Percentiles rank a stretch among this genome's conserved stretches.
These are phyloP conservation scores for Ceratocystis colombiana DNA, from an alignment of 2,329 filamentous ascomycete species.

Conservation along the genomic window DNA sequence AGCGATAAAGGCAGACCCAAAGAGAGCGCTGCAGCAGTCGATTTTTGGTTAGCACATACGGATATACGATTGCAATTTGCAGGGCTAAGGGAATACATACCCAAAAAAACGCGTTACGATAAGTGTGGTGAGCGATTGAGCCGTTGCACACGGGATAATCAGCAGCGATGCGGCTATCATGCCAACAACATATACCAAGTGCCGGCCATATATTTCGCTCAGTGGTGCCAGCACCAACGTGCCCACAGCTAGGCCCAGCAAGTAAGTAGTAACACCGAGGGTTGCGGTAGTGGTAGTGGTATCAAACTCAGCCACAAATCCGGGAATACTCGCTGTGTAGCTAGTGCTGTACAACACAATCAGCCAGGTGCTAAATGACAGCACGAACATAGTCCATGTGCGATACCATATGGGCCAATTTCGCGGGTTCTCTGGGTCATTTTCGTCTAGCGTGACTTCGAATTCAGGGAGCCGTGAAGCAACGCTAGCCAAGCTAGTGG, in stretches of 20 bases:
- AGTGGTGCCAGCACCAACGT: slow-evolving; percentile 64
- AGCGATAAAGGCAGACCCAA: slow-evolving; percentile 68
- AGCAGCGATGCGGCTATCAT: slow-evolving; percentile 56
- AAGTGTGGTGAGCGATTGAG: slow-evolving; percentile 55
- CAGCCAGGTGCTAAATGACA: slow-evolving; percentile 41
- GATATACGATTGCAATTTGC: slow-evolving; percentile 3
- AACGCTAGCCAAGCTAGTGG: slow-evolving; percentile 37
- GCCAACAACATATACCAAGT: slow-evolving; percentile 58
- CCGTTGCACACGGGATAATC: slow-evolving; percentile 61
- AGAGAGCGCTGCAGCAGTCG: slow-evolving; percentile 42
- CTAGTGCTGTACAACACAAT: slow-evolving; percentile 66
- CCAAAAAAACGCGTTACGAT: slow-evolving; percentile 66
- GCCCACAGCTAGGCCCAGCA: slow-evolving; percentile 62
- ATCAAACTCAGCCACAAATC: slow-evolving; percentile 58
- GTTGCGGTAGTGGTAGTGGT: slow-evolving; percentile 53
- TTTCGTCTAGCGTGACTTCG: slow-evolving; percentile 61
- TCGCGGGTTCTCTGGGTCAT: slow-evolving; percentile 54
- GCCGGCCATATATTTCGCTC: slow-evolving; percentile 58
- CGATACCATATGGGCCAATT: slow-evolving; percentile 53
- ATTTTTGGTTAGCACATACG: slow-evolving; percentile 26
- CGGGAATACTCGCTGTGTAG: slow-evolving; percentile 62
- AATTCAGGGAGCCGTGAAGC: slow-evolving; percentile 47
- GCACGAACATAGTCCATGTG: slow-evolving; percentile 37
- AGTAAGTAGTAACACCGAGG: slow-evolving; percentile 67
- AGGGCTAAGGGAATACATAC: slow-evolving; percentile 34